Conservation (phyloP, 2,329 filamentous ascomycete genomes). For the Fusarium sp. region DNA sequence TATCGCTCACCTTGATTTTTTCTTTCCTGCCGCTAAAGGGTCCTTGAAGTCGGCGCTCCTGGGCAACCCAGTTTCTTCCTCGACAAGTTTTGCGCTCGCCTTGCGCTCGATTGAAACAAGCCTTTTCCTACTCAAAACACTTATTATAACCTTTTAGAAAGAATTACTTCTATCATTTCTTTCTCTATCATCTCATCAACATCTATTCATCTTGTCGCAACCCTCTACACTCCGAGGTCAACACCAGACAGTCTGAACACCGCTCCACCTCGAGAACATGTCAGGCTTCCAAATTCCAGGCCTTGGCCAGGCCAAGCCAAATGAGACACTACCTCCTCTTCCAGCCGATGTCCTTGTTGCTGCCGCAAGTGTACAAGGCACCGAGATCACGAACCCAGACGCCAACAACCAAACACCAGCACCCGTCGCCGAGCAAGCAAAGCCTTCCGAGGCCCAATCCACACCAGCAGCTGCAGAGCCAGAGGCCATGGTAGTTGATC, state of each 20-base stretch:
- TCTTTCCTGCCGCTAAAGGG: slow-evolving; percentile 31
- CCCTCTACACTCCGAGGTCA: not conserved
- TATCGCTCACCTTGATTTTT: slow-evolving; percentile 50
- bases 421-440: slow-evolving; percentile 2
- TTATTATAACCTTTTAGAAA: not conserved
- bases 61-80: slow-evolving; percentile 11
- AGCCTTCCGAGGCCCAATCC: slow-evolving; percentile 12
- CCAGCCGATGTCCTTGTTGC: slow-evolving; percentile 48
- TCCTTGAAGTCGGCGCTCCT: slow-evolving; percentile 14
- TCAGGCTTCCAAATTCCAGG: slow-evolving; percentile 58
- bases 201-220: not conserved
- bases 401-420: slow-evolving; percentile 11
- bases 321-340: slow-evolving; percentile 55
- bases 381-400: slow-evolving; percentile 34
- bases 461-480: slow-evolving; percentile 36
- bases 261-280: slow-evolving; percentile 42
- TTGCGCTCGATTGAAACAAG: not conserved
- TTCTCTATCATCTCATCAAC: not conserved
- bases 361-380: slow-evolving; percentile 43
- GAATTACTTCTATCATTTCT: not conserved
- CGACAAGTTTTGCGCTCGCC: slow-evolving; percentile 20
- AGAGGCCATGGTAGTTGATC: slow-evolving; percentile 52
- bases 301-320: slow-evolving; percentile 56
- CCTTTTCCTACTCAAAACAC: not conserved
- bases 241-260: not conserved